Evolutionary conservation across 163 green algal genomes (phyloP).

Genomic region (Coccomyxa subellipsoidea): DNA sequence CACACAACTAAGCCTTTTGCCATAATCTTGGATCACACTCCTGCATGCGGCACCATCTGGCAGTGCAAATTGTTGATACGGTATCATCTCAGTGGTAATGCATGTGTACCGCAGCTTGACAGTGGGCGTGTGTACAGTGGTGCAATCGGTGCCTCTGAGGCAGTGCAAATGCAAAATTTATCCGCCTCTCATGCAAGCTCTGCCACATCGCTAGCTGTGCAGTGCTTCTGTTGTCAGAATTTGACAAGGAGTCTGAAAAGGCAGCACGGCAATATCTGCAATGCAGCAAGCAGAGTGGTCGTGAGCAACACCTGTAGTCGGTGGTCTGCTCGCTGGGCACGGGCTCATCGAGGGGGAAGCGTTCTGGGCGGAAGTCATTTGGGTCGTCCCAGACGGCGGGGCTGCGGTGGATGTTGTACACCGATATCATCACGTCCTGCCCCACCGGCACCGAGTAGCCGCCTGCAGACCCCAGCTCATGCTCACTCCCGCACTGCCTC

Average conservation of each 20-base stretch:
- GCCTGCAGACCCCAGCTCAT: constrained; percentile 24
- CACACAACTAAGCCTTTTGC: background rate
- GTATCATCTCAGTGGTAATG: no score
- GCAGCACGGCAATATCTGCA: no score
- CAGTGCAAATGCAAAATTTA: no score
- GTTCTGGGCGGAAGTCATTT: constrained; percentile 86
- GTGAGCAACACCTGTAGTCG: constrained; percentile 72
- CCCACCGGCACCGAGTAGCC: constrained; percentile 58
- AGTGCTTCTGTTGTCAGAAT: no score
- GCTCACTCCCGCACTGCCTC: background rate
- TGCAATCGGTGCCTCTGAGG: no score
- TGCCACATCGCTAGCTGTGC: no score
- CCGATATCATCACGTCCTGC: constrained; percentile 96
- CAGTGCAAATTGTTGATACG: no score
- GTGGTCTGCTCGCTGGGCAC: constrained; percentile 94
- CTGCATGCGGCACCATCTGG: no score
- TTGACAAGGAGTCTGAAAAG: no score
- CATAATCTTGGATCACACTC: background rate
- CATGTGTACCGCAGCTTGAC: no score
- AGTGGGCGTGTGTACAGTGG: no score
- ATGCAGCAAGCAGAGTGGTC: background rate
- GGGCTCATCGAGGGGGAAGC: constrained; percentile 85
- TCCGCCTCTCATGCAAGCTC: no score
- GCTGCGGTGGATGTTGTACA: constrained; percentile 98
- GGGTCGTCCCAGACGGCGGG: constrained; percentile 76